phyloP scores from a whole-genome alignment of 306 rosid species.

The Trifolium subterraneum region DNA sequence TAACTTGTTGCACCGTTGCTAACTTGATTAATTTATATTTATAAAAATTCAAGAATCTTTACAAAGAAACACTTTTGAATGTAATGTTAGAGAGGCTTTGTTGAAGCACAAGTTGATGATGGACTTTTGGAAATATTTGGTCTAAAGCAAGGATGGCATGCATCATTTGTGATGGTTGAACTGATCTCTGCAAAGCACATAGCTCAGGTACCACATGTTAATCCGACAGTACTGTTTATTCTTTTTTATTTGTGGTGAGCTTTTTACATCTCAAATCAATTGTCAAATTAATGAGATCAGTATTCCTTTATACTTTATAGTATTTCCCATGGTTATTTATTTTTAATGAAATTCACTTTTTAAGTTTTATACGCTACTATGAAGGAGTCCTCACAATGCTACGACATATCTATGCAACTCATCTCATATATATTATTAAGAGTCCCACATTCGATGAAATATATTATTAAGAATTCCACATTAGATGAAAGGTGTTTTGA shows the following conservation, averaged over 20 bases:
- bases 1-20: too few relatives aligned
- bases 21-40: neutral
- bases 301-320: neutral
- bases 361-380: too few relatives aligned
- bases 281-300: neutral
- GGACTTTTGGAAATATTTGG: constrained; percentile 98
- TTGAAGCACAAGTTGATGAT: constrained; percentile 92
- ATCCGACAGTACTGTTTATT: constrained; percentile 2
- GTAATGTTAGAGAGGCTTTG: constrained; percentile 76
- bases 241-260: constrained; percentile 7
- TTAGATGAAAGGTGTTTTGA: too few relatives aligned
- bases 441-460: too few relatives aligned
- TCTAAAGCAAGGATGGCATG: constrained; percentile 99
- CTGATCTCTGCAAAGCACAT: constrained; percentile 91
- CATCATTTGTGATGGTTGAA: constrained; percentile 97
- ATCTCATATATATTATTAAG: too few relatives aligned
- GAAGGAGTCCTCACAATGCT: too few relatives aligned
- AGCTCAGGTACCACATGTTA: constrained; percentile 72
- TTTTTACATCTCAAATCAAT: neutral
- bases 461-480: too few relatives aligned
- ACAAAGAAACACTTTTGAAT: constrained; percentile 19
- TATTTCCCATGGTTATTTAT: too few relatives aligned
- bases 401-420: too few relatives aligned
- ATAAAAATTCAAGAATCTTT: constrained; percentile 2
- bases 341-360: too few relatives aligned